Evolutionary conservation across 1,139 yeast species (phyloP).

Genomic region (Magnusiomyces tetraspermus): DNA sequence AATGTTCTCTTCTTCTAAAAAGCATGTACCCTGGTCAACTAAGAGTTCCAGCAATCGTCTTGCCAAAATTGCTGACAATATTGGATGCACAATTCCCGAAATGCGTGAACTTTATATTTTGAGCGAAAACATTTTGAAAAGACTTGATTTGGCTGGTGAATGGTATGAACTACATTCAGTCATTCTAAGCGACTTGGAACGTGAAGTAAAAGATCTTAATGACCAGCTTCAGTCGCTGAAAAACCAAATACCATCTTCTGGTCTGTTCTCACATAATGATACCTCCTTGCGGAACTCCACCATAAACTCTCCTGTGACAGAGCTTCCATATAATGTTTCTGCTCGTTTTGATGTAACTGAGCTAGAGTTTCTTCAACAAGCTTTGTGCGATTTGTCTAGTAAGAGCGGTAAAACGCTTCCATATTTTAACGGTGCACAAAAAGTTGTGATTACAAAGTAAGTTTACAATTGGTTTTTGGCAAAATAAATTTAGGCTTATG

Average conservation of each 20-base stretch:
- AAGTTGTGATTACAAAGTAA: slow-evolving; percentile 1
- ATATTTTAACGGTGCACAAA: slow-evolving; percentile 2
- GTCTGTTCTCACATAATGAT: not conserved
- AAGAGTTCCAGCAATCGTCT: not conserved
- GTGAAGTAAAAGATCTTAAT: not conserved
- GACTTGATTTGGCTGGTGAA: slow-evolving; percentile 1
- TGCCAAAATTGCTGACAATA: not conserved
- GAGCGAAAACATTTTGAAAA: not conserved
- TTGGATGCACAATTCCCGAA: slow-evolving; percentile 1
- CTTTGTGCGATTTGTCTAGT: not conserved
- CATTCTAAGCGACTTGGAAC: slow-evolving; percentile 1
- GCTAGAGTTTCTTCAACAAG: slow-evolving; percentile 1
- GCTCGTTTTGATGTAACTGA: not conserved
- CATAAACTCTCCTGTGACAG: not conserved
- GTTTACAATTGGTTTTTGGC: not conserved
- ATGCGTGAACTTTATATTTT: slow-evolving; percentile 2
- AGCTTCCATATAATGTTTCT: not conserved
- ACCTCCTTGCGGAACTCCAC: not conserved
- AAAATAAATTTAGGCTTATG: not conserved
- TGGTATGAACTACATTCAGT: slow-evolving; percentile 1
- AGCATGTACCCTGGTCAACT: not conserved
- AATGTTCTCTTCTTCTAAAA: not conserved
- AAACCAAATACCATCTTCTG: not conserved
- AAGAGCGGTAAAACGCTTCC: not conserved
- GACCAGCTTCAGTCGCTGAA: not conserved